Percentiles rank a stretch among this genome's conserved stretches.
phyloP scores from a whole-genome alignment of 371 early-diverging fungal species.

The Mucor sp. region DNA sequence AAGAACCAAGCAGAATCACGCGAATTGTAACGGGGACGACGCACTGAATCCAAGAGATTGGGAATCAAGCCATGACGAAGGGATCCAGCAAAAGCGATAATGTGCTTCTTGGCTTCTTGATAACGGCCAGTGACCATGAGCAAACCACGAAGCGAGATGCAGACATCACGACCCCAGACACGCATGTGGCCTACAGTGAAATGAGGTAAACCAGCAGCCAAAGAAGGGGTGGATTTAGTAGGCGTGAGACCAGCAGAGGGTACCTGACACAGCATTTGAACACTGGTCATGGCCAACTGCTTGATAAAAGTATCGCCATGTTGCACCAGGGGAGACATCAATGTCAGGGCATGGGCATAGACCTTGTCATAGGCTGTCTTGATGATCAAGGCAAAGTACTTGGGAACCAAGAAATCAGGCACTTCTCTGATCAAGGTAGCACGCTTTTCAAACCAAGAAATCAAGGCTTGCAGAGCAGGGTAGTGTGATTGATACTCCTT shows the following conservation, averaged over 20 bases:
- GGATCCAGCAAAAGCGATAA: conserved; percentile 89
- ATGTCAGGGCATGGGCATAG: conserved; percentile 55
- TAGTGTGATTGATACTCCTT: conserved; percentile 46
- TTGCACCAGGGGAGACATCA: conserved; percentile 66
- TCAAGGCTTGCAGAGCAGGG: conserved; percentile 35
- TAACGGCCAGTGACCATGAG: conserved; percentile 82
- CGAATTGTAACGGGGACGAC: conserved; percentile 92
- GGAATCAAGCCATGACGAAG: conserved; percentile 94
- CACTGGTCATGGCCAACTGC: conserved; percentile 74
- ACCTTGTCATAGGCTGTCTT: conserved; percentile 78
- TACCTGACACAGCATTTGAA: conserved; percentile 82
- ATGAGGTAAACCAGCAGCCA: conserved; percentile 97
- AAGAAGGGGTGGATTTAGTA: conserved; percentile 50
- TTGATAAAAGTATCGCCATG: conserved; percentile 70
- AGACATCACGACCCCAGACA: conserved; percentile 98
- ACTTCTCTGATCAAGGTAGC: conserved; percentile 67
- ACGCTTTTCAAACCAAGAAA: conserved; percentile 77
- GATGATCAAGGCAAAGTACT: conserved; percentile 88
- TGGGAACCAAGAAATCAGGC: conserved; percentile 87
- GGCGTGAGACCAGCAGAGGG: conserved; percentile 84
- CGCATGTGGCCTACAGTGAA: conserved; percentile 93
- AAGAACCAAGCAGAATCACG: conserved; percentile 98
- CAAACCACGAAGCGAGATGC: conserved; percentile 88
- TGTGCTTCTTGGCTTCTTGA: conserved; percentile 79
- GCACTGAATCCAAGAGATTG: conserved; percentile 88